Evolutionary conservation across 345 rosid species (phyloP), one percentile per base, ranked within the genome.

Genomic region (Salix koriyanagi): DNA sequence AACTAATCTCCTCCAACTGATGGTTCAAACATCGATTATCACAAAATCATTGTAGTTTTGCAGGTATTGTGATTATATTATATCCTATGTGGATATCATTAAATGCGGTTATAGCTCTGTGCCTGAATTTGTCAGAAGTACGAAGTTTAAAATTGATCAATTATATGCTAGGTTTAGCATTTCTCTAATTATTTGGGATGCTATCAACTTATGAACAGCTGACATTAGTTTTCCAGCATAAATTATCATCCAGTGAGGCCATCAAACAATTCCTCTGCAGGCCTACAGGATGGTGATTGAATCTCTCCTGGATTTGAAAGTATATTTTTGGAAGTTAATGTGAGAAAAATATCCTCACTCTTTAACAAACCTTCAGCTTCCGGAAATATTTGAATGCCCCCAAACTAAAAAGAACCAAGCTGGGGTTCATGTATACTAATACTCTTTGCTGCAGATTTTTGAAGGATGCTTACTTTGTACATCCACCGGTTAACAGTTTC

Each of bases 381-480:
- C 62, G 4, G 8, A 68, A 79, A 65, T 68, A n/a, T 73, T 74
- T 65, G 65, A 36, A 58, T 58, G 70, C 64, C 8, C 66, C 66
- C 69, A 48, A 69, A 58, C 78, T 79, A 74, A 65, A 72, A 16
- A 78, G 42, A 21, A 56, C 65, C 69, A 69, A 70, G 81, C 74
- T 84, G 81, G 83, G 86, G 79, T 79, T 80, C 82, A 56, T 82
- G 82, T 85, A 76, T 69, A 84, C 86, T 34, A 12, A 73, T 75
- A 71, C 73, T 67, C 77, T 81, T 82, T 81, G 83, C 75, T 85
- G 87, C 85, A 89, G 87, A 82, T 80, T 68, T 75, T 64, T 83
- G 69, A 86, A 76, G 86, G 86, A 28, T 76, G 84, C 81, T 82
- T 82, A 69, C 30, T 69, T 79, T 75, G 23, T 61, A 41, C 80